Evolutionary conservation across 139 green algal species (phyloP), one percentile per base, ranked within the genome.

Genomic region (Diplosphaera chodatii): DNA sequence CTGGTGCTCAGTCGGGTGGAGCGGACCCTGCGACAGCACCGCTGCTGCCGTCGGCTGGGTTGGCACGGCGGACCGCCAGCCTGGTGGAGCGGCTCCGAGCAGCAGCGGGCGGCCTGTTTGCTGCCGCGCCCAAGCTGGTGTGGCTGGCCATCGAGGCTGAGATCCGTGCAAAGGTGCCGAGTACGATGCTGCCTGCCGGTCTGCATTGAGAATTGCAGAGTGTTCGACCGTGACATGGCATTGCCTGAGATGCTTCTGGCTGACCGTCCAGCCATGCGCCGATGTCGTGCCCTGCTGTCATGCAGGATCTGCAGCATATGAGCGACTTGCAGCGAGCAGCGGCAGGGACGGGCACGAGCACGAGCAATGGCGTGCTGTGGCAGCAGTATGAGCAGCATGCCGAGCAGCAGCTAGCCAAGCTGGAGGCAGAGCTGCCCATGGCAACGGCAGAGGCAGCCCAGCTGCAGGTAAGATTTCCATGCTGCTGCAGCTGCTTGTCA

Each of bases 291-390:
- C 37, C 37, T 59, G 48, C 48, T 18, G 48, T 25, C 18, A 18
- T 69, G 3, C 56, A 75, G 28, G 79, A 87, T 64, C 85, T 77
- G 77, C 66, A 64, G 28, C 37, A 55, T n/a, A 71, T 86, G 63
- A 63, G 70, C 20, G 72, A 10, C 33, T 27, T 33, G 55, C 72
- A 77, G 72, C 65, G 40, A 3, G 34, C 18, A 20, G 72, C 72
- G 0, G 65, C 62, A 21, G 65, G 56, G 28, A 8, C 4, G 16
- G 18, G 63, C 37, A n/a, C n/a, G n/a, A 30, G 25, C 56, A 18
- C 25, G 3, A 3, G 48, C 48, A 25, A 18, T 18, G 48, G 59
- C 27, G 3, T 65, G 59, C 32, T n/a, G 4, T 65, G 59, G 59
- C 27, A 32, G n/a, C n/a, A 22, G 27, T 65, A 65, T n/a, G 59